Evolutionary conservation across 768 basidiomycete genomes (phyloP).

Genomic region (Leucocoprinus leucothites): DNA sequence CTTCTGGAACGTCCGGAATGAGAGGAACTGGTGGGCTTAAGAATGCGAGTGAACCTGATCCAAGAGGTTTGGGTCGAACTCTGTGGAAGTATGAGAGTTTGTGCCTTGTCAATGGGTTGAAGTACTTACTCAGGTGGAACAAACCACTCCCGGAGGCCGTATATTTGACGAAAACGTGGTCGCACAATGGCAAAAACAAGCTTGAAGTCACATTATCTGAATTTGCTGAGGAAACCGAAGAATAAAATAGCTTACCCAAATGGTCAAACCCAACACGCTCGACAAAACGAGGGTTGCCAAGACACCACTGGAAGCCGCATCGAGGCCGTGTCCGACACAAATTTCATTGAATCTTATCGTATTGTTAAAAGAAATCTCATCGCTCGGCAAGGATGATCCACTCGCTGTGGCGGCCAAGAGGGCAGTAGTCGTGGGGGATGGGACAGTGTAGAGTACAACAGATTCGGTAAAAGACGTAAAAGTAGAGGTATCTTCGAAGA

Average conservation of each 20-base stretch:
- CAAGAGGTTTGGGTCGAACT: slow-evolving; percentile 60
- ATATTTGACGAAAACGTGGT: slow-evolving; percentile 70
- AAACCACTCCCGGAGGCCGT: slow-evolving; percentile 76
- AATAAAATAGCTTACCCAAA: slow-evolving; percentile 54
- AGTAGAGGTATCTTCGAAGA: slow-evolving; percentile 38
- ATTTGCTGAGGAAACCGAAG: slow-evolving; percentile 1
- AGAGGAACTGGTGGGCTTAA: slow-evolving; percentile 69
- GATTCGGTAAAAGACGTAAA: slow-evolving; percentile 38
- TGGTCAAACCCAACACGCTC: slow-evolving; percentile 54
- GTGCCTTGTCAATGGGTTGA: background rate
- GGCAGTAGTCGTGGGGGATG: slow-evolving; percentile 17
- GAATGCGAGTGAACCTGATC: slow-evolving; percentile 61
- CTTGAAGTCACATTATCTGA: slow-evolving; percentile 31
- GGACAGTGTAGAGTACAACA: slow-evolving; percentile 22
- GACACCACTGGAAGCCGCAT: slow-evolving; percentile 60
- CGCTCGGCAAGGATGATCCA: slow-evolving; percentile 21
- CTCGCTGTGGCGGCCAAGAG: slow-evolving; percentile 19
- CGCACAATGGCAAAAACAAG: slow-evolving; percentile 64
- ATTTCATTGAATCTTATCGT: slow-evolving; percentile 30
- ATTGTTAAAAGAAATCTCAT: slow-evolving; percentile 19
- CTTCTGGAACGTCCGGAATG: slow-evolving; percentile 53
- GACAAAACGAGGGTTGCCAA: slow-evolving; percentile 56
- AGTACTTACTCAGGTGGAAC: slow-evolving; percentile 59
- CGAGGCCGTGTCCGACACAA: slow-evolving; percentile 65
- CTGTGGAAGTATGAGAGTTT: slow-evolving; percentile 28